Base-by-base conservation (phyloP, 2,329 filamentous ascomycete species). In the Fusarium agapanthi region DNA sequence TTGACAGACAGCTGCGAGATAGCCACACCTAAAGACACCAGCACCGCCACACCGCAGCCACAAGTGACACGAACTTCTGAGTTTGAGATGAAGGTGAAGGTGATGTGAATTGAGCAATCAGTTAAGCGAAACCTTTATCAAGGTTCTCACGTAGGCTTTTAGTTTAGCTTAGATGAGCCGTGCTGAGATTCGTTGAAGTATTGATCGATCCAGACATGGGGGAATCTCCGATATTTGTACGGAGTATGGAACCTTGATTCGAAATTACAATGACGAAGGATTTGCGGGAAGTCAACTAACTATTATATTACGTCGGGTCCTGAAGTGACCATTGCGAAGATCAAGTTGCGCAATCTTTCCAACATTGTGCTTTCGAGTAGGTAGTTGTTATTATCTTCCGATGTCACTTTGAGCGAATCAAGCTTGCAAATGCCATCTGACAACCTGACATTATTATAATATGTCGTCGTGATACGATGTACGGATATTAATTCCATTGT, bases 401-500 rank as follows among this genome's bases (percentile, higher is more conserved):
- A 20, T 14, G 20, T 40, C 20, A 30, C 37, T 32, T 16, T 53
- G 18, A 22, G n/a, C 53, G 44, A 51, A 37, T 53, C 48, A 40
- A 37, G 24, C 14, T 40, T 47, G 45, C 50, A 30, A 51, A 57
- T 69, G 55, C 51, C 56, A 37, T 44, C 59, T 53, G 34, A 53
- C 34, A 35, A 40, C 34, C n/a, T 48, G 45, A 26, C 24, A 41
- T 44, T 45, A 14, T n/a, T n/a, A n/a, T n/a, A n/a, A n/a, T n/a
- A n/a, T 41, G 37, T 34, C 16, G 51, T 55, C 41, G 47, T 65
- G 53, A 54, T 65, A 69, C 41, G 34, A 66, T 70, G 55, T 54
- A 65, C 67, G 66, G 65, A 54, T 70, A 69, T 62, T 73, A 71
- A 68, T 68, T 48, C 54, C 28, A 73, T 72, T 66, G 51, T 61